Percentiles rank a stretch among this genome's conserved stretches.
phyloP scores from a whole-genome alignment of 106 monocot species.

The Dendrobium catenatum region DNA sequence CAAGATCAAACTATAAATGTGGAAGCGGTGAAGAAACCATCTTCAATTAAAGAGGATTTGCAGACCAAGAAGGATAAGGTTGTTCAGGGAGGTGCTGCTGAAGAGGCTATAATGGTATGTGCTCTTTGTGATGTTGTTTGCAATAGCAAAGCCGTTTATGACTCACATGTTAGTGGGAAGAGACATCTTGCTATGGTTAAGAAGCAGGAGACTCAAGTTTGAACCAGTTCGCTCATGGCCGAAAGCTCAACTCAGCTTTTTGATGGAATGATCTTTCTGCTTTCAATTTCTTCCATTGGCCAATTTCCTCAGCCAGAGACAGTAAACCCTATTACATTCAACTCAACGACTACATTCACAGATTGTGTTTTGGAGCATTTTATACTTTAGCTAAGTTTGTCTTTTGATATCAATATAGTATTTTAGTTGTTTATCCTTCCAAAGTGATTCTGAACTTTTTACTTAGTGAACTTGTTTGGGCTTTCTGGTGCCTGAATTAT shows the following conservation, averaged over 20 bases:
- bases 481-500: too few species aligned
- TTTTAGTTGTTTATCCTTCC: too few species aligned
- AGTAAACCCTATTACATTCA: too few species aligned
- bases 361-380: too few species aligned
- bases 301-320: too few species aligned
- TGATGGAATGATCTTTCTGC: too few species aligned
- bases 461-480: too few species aligned
- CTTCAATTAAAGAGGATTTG: conserved; percentile 15
- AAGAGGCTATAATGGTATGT: conserved; percentile 37
- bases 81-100: conserved; percentile 34
- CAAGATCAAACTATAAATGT: background rate
- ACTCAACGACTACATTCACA: too few species aligned
- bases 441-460: too few species aligned
- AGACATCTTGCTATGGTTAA: conserved; percentile 45
- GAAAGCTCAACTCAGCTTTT: background rate
- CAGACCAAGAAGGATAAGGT: conserved; percentile 47
- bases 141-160: conserved; percentile 49
- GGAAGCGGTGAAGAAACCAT: background rate
- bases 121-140: conserved; percentile 59
- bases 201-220: conserved; percentile 3
- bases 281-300: background rate
- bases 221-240: background rate
- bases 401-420: too few species aligned
- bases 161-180: conserved; percentile 30
- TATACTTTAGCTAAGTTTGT: too few species aligned